Percentiles rank a stretch among this genome's conserved stretches.
Evolutionary conservation across 106 monocot genomes (phyloP).

Genomic region (Phalaenopsis equestris): DNA sequence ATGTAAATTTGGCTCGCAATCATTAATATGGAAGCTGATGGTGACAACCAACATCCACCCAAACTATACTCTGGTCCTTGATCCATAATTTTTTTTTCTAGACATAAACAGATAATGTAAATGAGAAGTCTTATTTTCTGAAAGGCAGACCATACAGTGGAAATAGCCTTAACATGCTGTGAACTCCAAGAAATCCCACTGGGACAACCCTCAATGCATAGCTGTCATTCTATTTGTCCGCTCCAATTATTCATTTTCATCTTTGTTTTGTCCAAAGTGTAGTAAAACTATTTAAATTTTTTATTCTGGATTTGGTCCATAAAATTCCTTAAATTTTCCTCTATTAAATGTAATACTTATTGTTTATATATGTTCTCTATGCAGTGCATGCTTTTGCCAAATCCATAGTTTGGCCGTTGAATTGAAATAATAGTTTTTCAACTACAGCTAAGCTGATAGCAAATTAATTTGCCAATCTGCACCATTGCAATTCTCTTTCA

Average conservation of each 20-base stretch:
- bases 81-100: background rate
- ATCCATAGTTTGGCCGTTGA: too few relatives aligned
- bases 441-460: too few relatives aligned
- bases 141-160: background rate
- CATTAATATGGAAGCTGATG: background rate
- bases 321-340: too few relatives aligned
- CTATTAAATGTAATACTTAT: too few relatives aligned
- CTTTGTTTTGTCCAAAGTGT: background rate
- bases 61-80: background rate
- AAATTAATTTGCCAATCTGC: too few relatives aligned
- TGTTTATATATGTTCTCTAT: too few relatives aligned
- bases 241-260: background rate
- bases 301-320: background rate
- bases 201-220: background rate
- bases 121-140: background rate
- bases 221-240: conserved; percentile 1
- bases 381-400: too few relatives aligned
- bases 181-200: background rate
- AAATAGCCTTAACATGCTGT: background rate
- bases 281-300: background rate
- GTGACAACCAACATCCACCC: background rate
- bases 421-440: too few relatives aligned
- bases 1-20: background rate
- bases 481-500: too few relatives aligned
- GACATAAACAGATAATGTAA: background rate